phyloP scores from a whole-genome alignment of 164 flowering plant species.

The Akebia trifoliata region DNA sequence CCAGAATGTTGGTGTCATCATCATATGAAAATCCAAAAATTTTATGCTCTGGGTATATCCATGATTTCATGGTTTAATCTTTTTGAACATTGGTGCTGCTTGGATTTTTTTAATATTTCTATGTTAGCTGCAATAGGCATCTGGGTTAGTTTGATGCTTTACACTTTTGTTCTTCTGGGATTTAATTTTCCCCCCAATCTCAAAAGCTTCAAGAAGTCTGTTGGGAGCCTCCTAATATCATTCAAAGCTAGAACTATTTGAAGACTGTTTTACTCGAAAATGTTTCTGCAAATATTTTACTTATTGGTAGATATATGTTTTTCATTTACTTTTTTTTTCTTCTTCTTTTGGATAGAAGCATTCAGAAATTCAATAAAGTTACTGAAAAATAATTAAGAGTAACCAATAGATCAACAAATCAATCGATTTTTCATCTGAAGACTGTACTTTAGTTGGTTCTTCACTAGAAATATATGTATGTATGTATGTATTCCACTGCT shows the following conservation, averaged over 20 bases:
- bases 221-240: too few relatives aligned
- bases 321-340: not conserved
- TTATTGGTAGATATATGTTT: not conserved
- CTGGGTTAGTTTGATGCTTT: not conserved
- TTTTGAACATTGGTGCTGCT: not conserved
- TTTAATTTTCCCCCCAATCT: too few relatives aligned
- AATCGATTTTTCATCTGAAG: not conserved
- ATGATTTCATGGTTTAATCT: not conserved
- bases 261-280: too few relatives aligned
- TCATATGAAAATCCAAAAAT: not conserved
- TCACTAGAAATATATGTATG: not conserved
- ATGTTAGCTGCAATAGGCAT: not conserved
- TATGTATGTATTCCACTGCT: too few relatives aligned
- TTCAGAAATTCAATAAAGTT: not conserved
- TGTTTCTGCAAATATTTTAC: too few relatives aligned
- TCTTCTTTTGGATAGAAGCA: not conserved
- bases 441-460: not conserved
- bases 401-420: not conserved
- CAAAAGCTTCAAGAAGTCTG: too few relatives aligned
- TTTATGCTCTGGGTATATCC: too few relatives aligned
- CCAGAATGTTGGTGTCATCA: not conserved
- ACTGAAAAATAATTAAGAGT: not conserved
- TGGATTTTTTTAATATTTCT: not conserved
- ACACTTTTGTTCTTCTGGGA: not conserved
- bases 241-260: too few relatives aligned